Evolutionary conservation across 331 rosid genomes (phyloP).

Genomic region (Malus hybrid): DNA sequence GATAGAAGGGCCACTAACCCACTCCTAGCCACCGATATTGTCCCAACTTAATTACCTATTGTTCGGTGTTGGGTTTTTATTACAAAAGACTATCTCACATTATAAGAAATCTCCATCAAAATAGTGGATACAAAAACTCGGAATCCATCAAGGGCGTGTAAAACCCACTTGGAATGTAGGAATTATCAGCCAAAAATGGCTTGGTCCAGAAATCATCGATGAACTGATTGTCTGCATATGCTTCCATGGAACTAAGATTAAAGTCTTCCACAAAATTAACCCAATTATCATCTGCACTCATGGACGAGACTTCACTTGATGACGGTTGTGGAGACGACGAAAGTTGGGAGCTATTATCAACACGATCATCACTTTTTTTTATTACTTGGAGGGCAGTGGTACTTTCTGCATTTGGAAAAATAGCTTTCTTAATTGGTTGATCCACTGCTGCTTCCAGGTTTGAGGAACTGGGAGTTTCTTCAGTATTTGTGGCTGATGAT

Average conservation of each 20-base stretch:
- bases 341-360: slow-evolving; percentile 5
- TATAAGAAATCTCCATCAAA: slow-evolving; percentile 28
- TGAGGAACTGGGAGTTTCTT: not conserved
- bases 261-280: not conserved
- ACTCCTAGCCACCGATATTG: no score
- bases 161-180: slow-evolving; percentile 1
- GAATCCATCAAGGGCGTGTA: slow-evolving; percentile 13
- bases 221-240: not conserved
- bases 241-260: slow-evolving; percentile 13
- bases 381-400: not conserved
- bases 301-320: slow-evolving; percentile 12
- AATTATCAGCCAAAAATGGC: slow-evolving; percentile 32
- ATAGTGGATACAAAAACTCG: slow-evolving; percentile 16
- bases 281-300: slow-evolving; percentile 2
- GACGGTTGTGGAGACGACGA: slow-evolving; percentile 16
- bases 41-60: no score
- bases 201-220: slow-evolving; percentile 40
- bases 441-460: not conserved
- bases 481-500: not conserved
- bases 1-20: no score
- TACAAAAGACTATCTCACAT: not conserved
- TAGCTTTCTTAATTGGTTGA: not conserved
- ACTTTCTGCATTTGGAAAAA: not conserved
- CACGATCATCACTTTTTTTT: not conserved
- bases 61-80: no score